Evolutionary conservation across 495 filamentous ascomycete genomes (phyloP).

Genomic region (Aspergillus incahuasiensis): DNA sequence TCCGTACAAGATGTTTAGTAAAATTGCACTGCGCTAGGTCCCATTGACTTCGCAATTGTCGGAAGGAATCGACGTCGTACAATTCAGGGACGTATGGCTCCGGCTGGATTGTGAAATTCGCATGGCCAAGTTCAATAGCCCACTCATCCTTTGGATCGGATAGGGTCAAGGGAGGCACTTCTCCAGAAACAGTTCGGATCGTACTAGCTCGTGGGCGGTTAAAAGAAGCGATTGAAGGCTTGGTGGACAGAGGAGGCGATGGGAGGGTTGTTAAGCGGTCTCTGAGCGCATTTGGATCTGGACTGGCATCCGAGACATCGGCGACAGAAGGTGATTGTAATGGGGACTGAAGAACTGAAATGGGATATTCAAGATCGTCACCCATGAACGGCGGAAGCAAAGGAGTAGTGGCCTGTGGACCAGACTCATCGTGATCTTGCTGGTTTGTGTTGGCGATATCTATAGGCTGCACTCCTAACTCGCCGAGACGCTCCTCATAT

Average conservation of each 20-base stretch:
- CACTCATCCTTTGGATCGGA: constrained; percentile 69
- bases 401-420: constrained; percentile 68
- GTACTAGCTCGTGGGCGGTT: constrained; percentile 45
- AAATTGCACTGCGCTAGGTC: constrained; percentile 74
- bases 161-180: constrained; percentile 53
- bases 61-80: constrained; percentile 56
- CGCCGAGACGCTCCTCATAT: constrained; percentile 55
- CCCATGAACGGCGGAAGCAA: constrained; percentile 76
- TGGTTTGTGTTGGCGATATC: constrained; percentile 56
- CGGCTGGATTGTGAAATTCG: constrained; percentile 85
- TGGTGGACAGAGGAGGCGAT: constrained; percentile 75
- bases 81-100: constrained; percentile 68
- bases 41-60: constrained; percentile 71
- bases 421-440: constrained; percentile 48
- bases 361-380: constrained; percentile 40
- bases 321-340: constrained; percentile 75
- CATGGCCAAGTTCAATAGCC: constrained; percentile 80
- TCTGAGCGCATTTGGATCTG: constrained; percentile 30
- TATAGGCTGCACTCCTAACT: constrained; percentile 43
- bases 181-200: constrained; percentile 49
- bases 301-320: constrained; percentile 33
- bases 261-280: constrained; percentile 49
- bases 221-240: constrained; percentile 75
- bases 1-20: constrained; percentile 77
- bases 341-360: constrained; percentile 59